Conservation (phyloP, 805 yeast genomes). For the Monosporozyma aerobia region DNA sequence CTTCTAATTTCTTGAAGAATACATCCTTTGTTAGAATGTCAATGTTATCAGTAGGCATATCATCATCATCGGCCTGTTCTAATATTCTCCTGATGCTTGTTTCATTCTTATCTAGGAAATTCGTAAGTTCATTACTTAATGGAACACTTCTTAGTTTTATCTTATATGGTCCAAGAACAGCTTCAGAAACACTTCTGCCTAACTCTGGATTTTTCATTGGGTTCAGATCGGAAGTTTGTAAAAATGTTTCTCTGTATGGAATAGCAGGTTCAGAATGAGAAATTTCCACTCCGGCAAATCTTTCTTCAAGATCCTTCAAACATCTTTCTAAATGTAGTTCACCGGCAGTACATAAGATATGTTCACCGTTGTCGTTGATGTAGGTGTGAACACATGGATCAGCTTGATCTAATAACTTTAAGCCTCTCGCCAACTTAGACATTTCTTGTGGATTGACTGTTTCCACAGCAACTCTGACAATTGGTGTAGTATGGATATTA, state of each 20-base stretch:
- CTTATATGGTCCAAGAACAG: conserved; percentile 42
- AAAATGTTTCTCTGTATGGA: conserved; percentile 83
- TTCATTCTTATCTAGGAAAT: conserved; percentile 42
- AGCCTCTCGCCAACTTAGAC: conserved; percentile 66
- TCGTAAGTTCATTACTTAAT: conserved; percentile 41
- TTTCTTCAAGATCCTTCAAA: conserved; percentile 75
- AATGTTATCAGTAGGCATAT: neutral
- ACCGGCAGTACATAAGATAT: conserved; percentile 90
- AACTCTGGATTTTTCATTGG: conserved; percentile 37
- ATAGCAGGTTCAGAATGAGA: conserved; percentile 85
- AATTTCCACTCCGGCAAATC: conserved; percentile 88
- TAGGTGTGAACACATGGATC: conserved; percentile 92
- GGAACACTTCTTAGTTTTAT: conserved; percentile 42
- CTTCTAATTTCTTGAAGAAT: conserved; percentile 30
- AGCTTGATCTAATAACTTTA: conserved; percentile 69
- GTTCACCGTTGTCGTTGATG: conserved; percentile 85
- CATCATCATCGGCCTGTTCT: conserved; percentile 7
- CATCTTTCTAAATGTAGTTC: conserved; percentile 94
- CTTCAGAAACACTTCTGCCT: conserved; percentile 42
- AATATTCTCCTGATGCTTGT: conserved; percentile 31
- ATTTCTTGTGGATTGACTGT: conserved; percentile 81
- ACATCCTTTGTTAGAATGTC: conserved; percentile 9
- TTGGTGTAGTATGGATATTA: conserved; percentile 72
- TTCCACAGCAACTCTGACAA: conserved; percentile 91
- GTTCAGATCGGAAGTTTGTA: conserved; percentile 42